Evolutionary conservation across 441 rosid species (phyloP).

Genomic region (Arabidopsis lyrata): DNA sequence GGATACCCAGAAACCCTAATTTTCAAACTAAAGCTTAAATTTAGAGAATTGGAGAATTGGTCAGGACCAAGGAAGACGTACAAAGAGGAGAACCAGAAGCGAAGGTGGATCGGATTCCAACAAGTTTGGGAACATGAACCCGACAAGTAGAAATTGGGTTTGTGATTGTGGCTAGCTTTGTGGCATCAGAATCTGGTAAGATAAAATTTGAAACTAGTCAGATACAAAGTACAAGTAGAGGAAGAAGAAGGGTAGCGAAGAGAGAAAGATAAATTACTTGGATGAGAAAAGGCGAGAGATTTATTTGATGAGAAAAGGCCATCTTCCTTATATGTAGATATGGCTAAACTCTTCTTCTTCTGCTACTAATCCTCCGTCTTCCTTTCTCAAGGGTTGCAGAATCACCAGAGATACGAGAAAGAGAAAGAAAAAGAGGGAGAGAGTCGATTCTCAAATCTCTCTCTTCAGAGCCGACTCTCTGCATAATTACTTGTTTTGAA

Average conservation of each 20-base stretch:
- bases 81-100: slow-evolving; percentile 66
- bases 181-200: slow-evolving; percentile 49
- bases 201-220: slow-evolving; percentile 29
- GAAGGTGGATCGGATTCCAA: slow-evolving; percentile 47
- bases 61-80: slow-evolving; percentile 38
- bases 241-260: neutral
- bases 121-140: slow-evolving; percentile 45
- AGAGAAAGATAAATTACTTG: slow-evolving; percentile 43
- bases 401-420: no score
- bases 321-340: slow-evolving; percentile 28
- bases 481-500: no score
- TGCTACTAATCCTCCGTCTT: no score
- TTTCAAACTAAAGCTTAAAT: neutral
- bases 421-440: no score
- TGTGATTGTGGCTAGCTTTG: slow-evolving; percentile 43
- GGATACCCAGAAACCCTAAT: neutral
- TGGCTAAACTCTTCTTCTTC: no score
- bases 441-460: no score
- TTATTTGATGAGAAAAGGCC: slow-evolving; percentile 67
- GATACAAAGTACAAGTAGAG: neutral
- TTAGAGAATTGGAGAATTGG: slow-evolving; percentile 5
- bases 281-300: slow-evolving; percentile 53
- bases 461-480: no score
- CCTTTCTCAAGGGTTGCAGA: no score
- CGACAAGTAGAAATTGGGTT: slow-evolving; percentile 30